Percentiles rank a stretch among this genome's conserved stretches.
These are phyloP conservation scores for Colletotrichum liaoningense DNA, from an alignment of 2,329 filamentous ascomycete genomes.

Conservation along the genomic window DNA sequence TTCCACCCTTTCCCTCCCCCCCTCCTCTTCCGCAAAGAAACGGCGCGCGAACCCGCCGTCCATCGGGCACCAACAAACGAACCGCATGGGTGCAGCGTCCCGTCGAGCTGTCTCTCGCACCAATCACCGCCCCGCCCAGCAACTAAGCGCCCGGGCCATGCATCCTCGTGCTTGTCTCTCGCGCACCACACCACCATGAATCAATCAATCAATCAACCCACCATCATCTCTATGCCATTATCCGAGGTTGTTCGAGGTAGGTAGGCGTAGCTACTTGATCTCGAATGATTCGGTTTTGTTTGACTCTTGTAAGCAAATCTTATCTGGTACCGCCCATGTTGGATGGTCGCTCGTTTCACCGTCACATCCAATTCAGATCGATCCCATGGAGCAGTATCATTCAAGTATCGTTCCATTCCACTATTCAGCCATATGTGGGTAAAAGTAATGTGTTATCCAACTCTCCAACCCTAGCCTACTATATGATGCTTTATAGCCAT, in stretches of 20 bases:
- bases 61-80: conserved; percentile 15
- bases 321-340: neutral
- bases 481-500: neutral
- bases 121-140: neutral
- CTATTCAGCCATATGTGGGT: neutral
- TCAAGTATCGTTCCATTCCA: neutral
- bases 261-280: neutral
- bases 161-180: neutral
- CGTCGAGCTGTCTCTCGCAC: too few relatives aligned
- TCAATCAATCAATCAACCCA: neutral
- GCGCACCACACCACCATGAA: neutral
- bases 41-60: neutral
- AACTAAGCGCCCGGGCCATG: neutral
- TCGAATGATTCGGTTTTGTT: neutral
- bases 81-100: too few relatives aligned
- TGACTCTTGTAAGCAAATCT: neutral
- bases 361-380: neutral
- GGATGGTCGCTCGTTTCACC: neutral
- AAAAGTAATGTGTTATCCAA: neutral
- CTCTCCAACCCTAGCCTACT: neutral
- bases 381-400: neutral
- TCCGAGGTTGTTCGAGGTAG: neutral
- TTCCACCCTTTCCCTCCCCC: neutral
- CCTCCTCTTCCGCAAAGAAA: neutral
- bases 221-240: neutral